phyloP scores from a whole-genome alignment of 352 stramenopile genomes.

The Phytopythium vexans region DNA sequence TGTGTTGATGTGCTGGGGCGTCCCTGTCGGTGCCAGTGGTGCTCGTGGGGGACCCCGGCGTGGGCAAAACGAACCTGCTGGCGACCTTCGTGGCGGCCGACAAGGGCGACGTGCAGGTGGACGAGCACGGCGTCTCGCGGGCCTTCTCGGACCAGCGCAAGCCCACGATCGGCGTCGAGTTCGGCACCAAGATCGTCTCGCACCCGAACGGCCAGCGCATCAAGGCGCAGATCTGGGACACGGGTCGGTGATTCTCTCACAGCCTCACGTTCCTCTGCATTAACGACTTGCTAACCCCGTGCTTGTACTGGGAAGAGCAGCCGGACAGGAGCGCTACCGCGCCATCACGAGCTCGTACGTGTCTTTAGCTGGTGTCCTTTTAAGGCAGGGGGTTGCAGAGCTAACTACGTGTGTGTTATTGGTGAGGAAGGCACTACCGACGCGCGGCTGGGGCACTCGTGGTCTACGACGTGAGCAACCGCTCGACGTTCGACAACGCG shows the following conservation, averaged over 20 bases:
- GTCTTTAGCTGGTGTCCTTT: not conserved
- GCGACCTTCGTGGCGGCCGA: constrained; percentile 63
- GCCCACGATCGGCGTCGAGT: constrained; percentile 80
- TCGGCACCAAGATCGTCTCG: constrained; percentile 70
- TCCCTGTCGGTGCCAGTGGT: constrained; percentile 37
- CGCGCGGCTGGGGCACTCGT: constrained; percentile 66
- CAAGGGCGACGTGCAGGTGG: constrained; percentile 16
- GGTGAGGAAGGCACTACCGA: constrained; percentile 54
- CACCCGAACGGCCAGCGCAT: constrained; percentile 78
- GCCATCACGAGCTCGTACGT: constrained; percentile 79
- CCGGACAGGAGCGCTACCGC: constrained; percentile 76
- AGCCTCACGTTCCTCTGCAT: not conserved
- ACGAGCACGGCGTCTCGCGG: constrained; percentile 32
- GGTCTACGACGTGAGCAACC: constrained; percentile 76
- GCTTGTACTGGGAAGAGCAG: constrained; percentile 10
- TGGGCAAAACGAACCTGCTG: constrained; percentile 91
- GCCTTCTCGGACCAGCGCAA: constrained; percentile 57
- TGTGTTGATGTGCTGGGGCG: not conserved
- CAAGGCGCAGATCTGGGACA: constrained; percentile 85
- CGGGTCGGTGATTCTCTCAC: constrained; percentile 18
- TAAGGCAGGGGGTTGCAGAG: not conserved
- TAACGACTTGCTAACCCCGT: not conserved
- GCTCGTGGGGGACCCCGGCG: constrained; percentile 75
- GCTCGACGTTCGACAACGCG: constrained; percentile 63
- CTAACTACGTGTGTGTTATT: not conserved